A percentile compares a stretch with the other conserved stretches of the same genome.
These are phyloP conservation scores for Melastoma malabathricum DNA, from an alignment of 345 rosid genomes.

Conservation along the genomic window DNA sequence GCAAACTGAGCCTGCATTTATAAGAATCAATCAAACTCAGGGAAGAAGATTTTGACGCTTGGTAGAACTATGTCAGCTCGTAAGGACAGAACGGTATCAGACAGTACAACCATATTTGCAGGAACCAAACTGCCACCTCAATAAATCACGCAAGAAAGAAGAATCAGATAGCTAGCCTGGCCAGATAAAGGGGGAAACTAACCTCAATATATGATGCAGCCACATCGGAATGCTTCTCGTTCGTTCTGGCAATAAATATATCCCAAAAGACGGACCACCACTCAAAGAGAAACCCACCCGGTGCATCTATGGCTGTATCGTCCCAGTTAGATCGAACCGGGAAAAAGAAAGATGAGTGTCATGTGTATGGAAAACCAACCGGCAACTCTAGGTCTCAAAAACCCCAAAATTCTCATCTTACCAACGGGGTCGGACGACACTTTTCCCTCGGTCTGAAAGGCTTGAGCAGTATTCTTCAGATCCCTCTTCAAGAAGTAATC, in stretches of 20 bases:
- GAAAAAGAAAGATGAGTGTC: too few species aligned
- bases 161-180: conserved; percentile 1
- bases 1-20: conserved; percentile 32
- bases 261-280: conserved; percentile 88
- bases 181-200: conserved; percentile 2
- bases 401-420: conserved; percentile 13
- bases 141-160: neutral
- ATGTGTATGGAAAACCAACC: too few species aligned
- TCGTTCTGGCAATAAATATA: conserved; percentile 63
- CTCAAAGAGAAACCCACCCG: conserved; percentile 66
- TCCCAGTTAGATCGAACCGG: too few species aligned
- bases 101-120: neutral
- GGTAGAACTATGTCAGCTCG: too few species aligned
- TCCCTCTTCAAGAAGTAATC: conserved; percentile 94
- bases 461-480: conserved; percentile 91
- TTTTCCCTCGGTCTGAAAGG: conserved; percentile 95
- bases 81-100: neutral
- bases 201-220: conserved; percentile 71
- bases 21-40: conserved; percentile 1
- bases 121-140: neutral
- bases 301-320: conserved; percentile 52
- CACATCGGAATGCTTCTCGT: conserved; percentile 51
- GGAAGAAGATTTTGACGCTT: too few species aligned
- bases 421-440: conserved; percentile 98
- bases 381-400: too few species aligned